Evolutionary conservation across 2,329 filamentous ascomycete species (phyloP), one percentile per base, ranked within the genome.

Genomic region (Fusarium pseudoanthophilum): DNA sequence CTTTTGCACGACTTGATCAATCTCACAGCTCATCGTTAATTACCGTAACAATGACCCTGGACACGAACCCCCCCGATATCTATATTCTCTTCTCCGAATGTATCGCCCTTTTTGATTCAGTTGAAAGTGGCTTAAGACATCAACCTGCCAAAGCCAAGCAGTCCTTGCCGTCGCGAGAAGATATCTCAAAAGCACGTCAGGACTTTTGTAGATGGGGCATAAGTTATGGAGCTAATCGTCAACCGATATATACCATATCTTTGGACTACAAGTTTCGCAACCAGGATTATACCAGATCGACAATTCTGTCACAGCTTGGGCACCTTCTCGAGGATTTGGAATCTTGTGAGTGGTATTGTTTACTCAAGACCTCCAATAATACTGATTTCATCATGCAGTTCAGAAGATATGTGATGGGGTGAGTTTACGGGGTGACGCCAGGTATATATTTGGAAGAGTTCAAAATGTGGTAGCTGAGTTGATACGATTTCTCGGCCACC

Each of bases 201-300:
- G 52, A 62, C 3, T 61, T 75, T 14, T n/a, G 61, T 18, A 57
- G 39, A 16, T 75, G 73, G 73, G 64, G 58, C 2, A 28, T 46
- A 5, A 40, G 57, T 20, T 74, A 61, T n/a, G 60, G 73, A 21
- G 71, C 67, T 15, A 49, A 74, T 20, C 32, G 43, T 2, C 32
- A 37, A 8, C 46, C 52, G 34, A 39, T 34, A 7, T 74, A 26
- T 11, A 66, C 52, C 7, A 32, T 75, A 30, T 75, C 73, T 1
- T 64, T 72, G 45, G 64, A 75, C 16, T 64, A 61, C 43, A 75
- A 75, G 53, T 64, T 75, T 36, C 67, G 67, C 28, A 57, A 58
- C 24, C 55, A 71, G 7, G 63, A 64, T 36, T 60, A 68, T 26
- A 48, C 58, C 20, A 63, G 53, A 28, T 59, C 55, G 18, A 56